phyloP scores from a whole-genome alignment of 2,329 filamentous ascomycete genomes.

The Nemania sp. region DNA sequence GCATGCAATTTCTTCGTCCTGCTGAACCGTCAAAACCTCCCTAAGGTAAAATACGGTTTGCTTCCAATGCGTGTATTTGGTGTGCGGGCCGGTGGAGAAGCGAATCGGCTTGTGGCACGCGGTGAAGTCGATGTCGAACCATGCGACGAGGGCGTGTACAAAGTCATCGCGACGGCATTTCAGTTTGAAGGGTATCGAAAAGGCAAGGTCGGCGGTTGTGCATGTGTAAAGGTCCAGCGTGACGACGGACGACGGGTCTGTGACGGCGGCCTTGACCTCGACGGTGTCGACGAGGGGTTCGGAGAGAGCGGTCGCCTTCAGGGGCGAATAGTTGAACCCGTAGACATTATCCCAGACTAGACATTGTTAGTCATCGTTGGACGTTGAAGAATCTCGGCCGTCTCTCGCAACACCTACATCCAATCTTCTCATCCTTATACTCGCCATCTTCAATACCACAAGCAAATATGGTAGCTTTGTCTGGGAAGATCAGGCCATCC shows the following conservation, averaged over 20 bases:
- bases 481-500: constrained; percentile 94
- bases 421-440: constrained; percentile 99
- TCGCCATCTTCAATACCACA: constrained; percentile 98
- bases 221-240: constrained; percentile 94
- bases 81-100: constrained; percentile 96
- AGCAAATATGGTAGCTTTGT: constrained; percentile 97
- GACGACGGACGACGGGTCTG: constrained; percentile 82
- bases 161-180: constrained; percentile 85
- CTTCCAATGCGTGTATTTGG: constrained; percentile 99
- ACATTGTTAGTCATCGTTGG: constrained; percentile 31
- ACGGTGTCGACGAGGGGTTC: constrained; percentile 98
- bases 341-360: constrained; percentile 99
- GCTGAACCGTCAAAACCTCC: constrained; percentile 88
- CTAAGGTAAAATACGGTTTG: constrained; percentile 98
- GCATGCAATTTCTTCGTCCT: constrained; percentile 79
- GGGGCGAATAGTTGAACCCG: constrained; percentile 92
- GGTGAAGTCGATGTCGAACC: constrained; percentile 99
- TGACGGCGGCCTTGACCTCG: constrained; percentile 95
- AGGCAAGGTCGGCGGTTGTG: constrained; percentile 80
- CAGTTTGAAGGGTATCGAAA: constrained; percentile 78
- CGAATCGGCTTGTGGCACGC: constrained; percentile 97
- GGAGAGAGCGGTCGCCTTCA: constrained; percentile 90
- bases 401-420: constrained; percentile 67
- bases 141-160: constrained; percentile 92
- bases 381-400: background rate